Percentiles rank a stretch among this genome's conserved stretches.
These are phyloP conservation scores for Daedaleopsis nitida DNA, from an alignment of 768 basidiomycete genomes.

Conservation along the genomic window DNA sequence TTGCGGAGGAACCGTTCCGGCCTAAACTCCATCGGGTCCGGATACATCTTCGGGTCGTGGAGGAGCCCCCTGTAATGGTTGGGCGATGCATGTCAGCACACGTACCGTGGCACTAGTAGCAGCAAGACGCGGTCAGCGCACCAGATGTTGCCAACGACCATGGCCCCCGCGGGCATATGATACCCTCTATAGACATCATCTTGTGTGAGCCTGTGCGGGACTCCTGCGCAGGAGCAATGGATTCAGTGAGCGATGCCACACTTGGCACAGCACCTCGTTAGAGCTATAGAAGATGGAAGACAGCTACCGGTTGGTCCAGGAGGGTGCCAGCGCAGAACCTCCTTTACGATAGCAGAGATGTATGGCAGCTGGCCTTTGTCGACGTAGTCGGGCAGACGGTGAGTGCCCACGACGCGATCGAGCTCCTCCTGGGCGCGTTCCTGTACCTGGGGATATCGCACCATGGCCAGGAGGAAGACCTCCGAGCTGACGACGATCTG, in stretches of 20 bases:
- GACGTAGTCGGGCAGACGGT: constrained; percentile 24
- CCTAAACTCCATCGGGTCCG: constrained; percentile 10
- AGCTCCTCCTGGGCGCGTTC: constrained; percentile 21
- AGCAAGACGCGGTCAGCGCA: neutral
- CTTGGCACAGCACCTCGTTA: neutral
- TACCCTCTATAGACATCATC: constrained; percentile 27
- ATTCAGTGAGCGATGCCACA: neutral
- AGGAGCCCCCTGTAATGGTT: constrained; percentile 8
- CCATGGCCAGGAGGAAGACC: constrained; percentile 18
- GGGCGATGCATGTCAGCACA: neutral
- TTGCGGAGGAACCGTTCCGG: constrained; percentile 15
- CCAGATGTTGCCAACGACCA: constrained; percentile 27
- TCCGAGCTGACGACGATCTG: constrained; percentile 7
- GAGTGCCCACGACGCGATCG: constrained; percentile 20
- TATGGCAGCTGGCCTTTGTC: constrained; percentile 22
- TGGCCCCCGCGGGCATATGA: constrained; percentile 26
- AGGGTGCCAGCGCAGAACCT: constrained; percentile 9
- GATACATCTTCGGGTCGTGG: constrained; percentile 14
- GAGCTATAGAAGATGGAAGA: neutral
- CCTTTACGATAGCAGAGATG: constrained; percentile 2
- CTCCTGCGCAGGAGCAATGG: constrained; percentile 3
- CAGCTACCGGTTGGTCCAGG: constrained; percentile 3
- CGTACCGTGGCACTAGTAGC: too few relatives aligned
- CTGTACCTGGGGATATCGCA: constrained; percentile 21
- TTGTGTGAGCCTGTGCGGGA: constrained; percentile 20